Evolutionary conservation across 202 grass and related monocot genomes (phyloP).

Genomic region (Setaria italica): DNA sequence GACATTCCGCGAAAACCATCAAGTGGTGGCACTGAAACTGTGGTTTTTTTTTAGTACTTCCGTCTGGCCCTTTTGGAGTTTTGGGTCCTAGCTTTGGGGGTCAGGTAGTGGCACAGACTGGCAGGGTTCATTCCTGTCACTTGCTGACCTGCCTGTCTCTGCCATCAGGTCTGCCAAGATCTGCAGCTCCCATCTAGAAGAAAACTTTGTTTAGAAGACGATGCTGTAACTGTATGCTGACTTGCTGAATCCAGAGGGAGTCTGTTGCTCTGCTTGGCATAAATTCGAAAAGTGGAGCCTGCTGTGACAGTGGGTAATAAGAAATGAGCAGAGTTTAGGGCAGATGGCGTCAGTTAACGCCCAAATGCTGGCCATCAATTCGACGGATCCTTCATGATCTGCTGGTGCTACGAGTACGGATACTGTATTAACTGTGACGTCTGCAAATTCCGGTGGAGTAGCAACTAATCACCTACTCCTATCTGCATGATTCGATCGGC

Average conservation of each 20-base stretch:
- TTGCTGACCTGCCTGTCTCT: neutral
- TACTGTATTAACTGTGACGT: neutral
- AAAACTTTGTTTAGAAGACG: too few species aligned
- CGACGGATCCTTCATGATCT: neutral
- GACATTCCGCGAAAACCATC: constrained; percentile 49
- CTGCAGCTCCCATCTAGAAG: neutral
- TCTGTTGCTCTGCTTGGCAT: neutral
- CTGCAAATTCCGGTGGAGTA: constrained; percentile 4
- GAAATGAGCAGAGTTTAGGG: constrained; percentile 10
- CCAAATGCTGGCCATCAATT: constrained; percentile 21
- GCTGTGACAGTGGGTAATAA: neutral
- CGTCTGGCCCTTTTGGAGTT: neutral
- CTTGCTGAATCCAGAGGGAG: neutral
- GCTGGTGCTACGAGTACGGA: neutral
- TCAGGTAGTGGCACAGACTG: constrained; percentile 3
- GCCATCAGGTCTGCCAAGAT: constrained; percentile 8
- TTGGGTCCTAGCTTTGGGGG: neutral
- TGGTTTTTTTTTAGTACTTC: neutral
- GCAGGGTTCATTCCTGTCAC: constrained; percentile 27
- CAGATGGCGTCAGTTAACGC: constrained; percentile 1
- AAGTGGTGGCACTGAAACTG: constrained; percentile 47
- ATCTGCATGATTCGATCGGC: neutral
- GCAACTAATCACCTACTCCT: neutral
- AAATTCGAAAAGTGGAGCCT: neutral
- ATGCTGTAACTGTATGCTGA: too few species aligned